Evolutionary conservation across 768 basidiomycete species (phyloP), one percentile per base, ranked within the genome.

Genomic region (Lactifluus pinguis): DNA sequence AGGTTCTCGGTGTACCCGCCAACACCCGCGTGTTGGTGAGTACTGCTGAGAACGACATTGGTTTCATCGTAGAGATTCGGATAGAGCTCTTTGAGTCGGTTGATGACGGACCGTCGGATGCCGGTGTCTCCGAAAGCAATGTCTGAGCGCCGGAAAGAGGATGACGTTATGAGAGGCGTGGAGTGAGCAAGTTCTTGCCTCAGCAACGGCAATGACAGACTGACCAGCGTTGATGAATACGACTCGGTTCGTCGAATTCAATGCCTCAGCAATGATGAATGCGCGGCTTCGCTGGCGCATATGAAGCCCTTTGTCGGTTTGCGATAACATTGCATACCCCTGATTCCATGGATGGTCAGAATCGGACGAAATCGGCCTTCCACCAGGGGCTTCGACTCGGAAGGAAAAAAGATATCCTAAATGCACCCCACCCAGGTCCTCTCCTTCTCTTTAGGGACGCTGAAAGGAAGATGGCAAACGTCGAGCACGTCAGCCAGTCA

Each of bases 101-200:
- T 69, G 32, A 91, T 79, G 65, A 92, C 83, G 14, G 82, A 80
- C 30, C 87, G 82, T 36, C 88, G 84, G 41, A 89, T 74, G 29
- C 87, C 89, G 3, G 81, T 83, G 71, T 90, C 89, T 11, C 89
- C 89, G 85, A 90, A 89, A 45, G 83, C 86, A 53, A 89, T 88
- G 69, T 92, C 89, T 84, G 61, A 41, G 39, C 15, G 34, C 29
- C 34, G 1, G 38, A 6, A 29, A 25, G 36, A 30, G 10, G 41
- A 45, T 50, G 25, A 53, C 17, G n/a, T 21, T 32, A 47, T 36
- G 45, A 47, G 25, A 34, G 50, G 50, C 25, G 45, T 32, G 45
- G 19, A 48, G 30, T 19, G 25, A 45, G 45, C 15, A 8, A 57
- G 58, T 15, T 39, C 36, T 34, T 11, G 17, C 32, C 2, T 47